A percentile compares a stretch with the other conserved stretches of the same genome.
These are phyloP conservation scores for Uromyces viciae-fabae DNA, from an alignment of 1,284 basidiomycete species.

Conservation along the genomic window DNA sequence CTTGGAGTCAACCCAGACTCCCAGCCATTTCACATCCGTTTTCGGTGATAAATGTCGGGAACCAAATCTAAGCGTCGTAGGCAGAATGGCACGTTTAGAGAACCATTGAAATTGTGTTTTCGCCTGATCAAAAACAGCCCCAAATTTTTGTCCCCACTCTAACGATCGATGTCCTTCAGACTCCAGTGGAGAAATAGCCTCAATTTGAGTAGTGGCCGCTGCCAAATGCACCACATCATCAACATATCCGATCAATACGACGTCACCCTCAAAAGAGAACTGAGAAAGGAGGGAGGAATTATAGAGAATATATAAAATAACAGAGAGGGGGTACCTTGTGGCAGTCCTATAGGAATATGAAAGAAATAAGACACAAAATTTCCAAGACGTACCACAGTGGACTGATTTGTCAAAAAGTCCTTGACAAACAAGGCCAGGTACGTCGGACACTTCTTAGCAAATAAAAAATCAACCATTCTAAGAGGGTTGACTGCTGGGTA, in stretches of 20 bases:
- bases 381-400: neutral
- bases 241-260: neutral
- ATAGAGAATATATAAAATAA: neutral
- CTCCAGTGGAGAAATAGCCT: neutral
- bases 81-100: neutral
- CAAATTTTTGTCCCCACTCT: neutral
- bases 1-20: constrained; percentile 20
- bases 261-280: neutral
- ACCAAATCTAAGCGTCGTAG: neutral
- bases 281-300: neutral
- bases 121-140: constrained; percentile 9
- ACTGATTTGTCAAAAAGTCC: neutral
- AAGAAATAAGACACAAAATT: neutral
- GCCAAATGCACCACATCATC: constrained; percentile 13
- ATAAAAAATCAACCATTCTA: neutral
- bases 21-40: neutral
- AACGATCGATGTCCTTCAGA: neutral
- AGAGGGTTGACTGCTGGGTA: neutral
- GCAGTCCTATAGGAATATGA: neutral
- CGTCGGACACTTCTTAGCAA: neutral
- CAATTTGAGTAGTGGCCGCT: neutral
- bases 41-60: neutral
- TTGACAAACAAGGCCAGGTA: neutral
- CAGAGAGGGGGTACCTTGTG: neutral
- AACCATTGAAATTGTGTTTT: neutral